These are phyloP conservation scores for Xanthoconium stramineum DNA, from an alignment of 768 basidiomycete species.

Conservation along the genomic window DNA sequence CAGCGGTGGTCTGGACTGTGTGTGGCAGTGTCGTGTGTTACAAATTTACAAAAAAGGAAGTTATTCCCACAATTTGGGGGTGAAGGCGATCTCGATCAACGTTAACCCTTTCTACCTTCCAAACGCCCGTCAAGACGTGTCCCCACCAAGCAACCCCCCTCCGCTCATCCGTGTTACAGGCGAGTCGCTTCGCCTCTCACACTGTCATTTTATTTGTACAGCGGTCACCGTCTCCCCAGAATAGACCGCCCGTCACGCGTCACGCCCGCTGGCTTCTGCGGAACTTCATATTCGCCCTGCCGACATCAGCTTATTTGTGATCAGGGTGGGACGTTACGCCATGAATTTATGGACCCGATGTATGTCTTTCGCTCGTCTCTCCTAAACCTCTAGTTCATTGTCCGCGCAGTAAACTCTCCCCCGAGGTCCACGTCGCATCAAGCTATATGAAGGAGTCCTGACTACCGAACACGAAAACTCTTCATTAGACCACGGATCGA, in stretches of 20 bases:
- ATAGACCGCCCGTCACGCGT: neutral
- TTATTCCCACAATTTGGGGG: too few species aligned
- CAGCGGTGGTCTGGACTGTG: too few species aligned
- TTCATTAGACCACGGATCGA: too few species aligned
- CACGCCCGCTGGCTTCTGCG: neutral
- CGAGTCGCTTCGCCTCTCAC: neutral
- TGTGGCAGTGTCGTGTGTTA: too few species aligned
- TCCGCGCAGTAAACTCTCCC: neutral
- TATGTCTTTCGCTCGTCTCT: neutral
- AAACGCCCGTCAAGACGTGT: neutral
- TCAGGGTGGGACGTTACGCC: neutral
- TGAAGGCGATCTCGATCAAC: too few species aligned
- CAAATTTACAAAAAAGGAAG: too few species aligned
- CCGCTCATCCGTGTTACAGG: neutral
- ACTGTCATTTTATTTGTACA: neutral
- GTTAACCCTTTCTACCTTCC: too few species aligned
- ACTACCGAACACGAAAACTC: too few species aligned
- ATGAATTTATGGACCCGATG: neutral
- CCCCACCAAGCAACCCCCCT: neutral
- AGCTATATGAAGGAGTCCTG: too few species aligned
- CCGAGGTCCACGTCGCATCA: neutral
- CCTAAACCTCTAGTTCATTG: neutral
- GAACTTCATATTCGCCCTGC: neutral
- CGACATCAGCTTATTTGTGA: neutral
- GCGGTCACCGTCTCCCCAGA: neutral